Percentiles rank a stretch among this genome's conserved stretches.
These are phyloP conservation scores for Wallacemonas collosoma DNA, from an alignment of 208 protist species.

Conservation along the genomic window DNA sequence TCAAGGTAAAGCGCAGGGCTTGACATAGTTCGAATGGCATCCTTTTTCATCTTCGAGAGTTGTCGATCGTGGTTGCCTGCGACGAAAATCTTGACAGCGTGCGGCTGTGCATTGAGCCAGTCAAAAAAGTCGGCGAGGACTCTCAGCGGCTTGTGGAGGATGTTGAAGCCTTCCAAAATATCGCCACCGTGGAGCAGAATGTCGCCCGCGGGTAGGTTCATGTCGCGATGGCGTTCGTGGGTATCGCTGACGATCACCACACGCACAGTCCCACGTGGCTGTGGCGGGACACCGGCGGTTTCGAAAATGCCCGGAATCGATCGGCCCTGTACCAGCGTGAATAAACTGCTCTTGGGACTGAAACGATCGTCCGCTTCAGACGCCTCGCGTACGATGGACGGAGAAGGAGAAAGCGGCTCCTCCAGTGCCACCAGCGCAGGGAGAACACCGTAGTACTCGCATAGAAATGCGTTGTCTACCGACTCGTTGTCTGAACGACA, in stretches of 20 bases:
- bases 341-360: background rate
- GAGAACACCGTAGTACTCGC: conserved; percentile 52
- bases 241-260: conserved; percentile 79
- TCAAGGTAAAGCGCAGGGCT: conserved; percentile 55
- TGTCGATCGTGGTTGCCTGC: conserved; percentile 83
- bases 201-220: conserved; percentile 58
- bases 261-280: conserved; percentile 35
- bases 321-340: background rate
- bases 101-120: conserved; percentile 75
- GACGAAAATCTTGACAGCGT: conserved; percentile 84
- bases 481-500: conserved; percentile 6
- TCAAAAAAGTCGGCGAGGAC: conserved; percentile 44
- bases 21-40: conserved; percentile 35
- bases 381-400: background rate
- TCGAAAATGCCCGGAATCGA: conserved; percentile 7
- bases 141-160: conserved; percentile 21
- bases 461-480: conserved; percentile 17
- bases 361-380: too few relatives aligned
- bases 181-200: conserved; percentile 76
- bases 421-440: conserved; percentile 23
- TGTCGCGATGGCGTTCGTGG: conserved; percentile 54
- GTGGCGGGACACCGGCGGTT: conserved; percentile 24
- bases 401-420: background rate
- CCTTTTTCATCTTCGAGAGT: conserved; percentile 27
- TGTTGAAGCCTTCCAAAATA: conserved; percentile 46